Conservation (phyloP, 192 early-diverging fungal species). For the Coemansia sp. region DNA sequence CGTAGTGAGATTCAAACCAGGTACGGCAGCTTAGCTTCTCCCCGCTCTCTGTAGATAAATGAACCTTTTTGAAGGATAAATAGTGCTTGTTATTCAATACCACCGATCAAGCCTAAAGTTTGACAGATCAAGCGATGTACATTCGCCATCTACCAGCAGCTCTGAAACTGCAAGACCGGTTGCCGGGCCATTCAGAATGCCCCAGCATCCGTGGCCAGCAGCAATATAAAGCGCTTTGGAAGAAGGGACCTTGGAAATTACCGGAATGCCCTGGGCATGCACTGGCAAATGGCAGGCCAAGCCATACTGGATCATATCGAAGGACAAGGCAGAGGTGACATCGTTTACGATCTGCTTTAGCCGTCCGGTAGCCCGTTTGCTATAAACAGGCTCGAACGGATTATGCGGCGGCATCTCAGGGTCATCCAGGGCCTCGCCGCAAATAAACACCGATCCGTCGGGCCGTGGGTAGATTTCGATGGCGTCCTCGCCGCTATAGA, state of each 20-base stretch:
- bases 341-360: constrained; percentile 53
- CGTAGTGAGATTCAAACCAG: constrained; percentile 66
- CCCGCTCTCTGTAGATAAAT: background rate
- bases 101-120: constrained; percentile 46
- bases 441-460: constrained; percentile 52
- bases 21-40: constrained; percentile 27
- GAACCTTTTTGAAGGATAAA: too few relatives aligned
- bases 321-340: constrained; percentile 32
- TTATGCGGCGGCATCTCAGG: constrained; percentile 53
- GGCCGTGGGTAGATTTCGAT: constrained; percentile 53
- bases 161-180: constrained; percentile 48
- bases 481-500: constrained; percentile 51
- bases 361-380: constrained; percentile 41
- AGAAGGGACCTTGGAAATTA: constrained; percentile 44
- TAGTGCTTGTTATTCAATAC: constrained; percentile 14
- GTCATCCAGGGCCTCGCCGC: constrained; percentile 51
- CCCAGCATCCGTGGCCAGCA: constrained; percentile 53
- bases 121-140: constrained; percentile 32
- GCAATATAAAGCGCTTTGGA: constrained; percentile 45
- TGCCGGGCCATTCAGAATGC: constrained; percentile 51
- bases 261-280: constrained; percentile 46
- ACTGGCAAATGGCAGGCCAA: constrained; percentile 49
- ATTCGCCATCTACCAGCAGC: constrained; percentile 37
- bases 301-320: constrained; percentile 45
- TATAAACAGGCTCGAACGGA: constrained; percentile 49